phyloP scores from a whole-genome alignment of 2,329 filamentous ascomycete genomes.

The Purpureocillium lavendulum region DNA sequence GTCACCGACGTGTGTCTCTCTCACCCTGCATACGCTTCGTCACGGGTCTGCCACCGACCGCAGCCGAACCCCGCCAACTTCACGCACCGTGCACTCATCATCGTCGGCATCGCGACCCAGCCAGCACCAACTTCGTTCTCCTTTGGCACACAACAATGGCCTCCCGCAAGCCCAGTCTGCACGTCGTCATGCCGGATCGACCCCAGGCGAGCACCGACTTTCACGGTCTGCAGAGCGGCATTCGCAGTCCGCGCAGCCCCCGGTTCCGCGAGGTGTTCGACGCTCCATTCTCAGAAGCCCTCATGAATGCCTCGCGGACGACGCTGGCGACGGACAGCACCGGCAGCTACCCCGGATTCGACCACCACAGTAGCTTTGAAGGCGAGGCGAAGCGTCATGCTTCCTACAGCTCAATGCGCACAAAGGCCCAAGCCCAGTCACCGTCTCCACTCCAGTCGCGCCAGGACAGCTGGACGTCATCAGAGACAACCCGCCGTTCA shows the following conservation, averaged over 20 bases:
- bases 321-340: slow-evolving; percentile 17
- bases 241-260: slow-evolving; percentile 22
- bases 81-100: no score
- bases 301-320: slow-evolving; percentile 21
- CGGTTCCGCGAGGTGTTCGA: slow-evolving; percentile 29
- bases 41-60: neutral
- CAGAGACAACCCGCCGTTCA: slow-evolving; percentile 17
- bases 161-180: slow-evolving; percentile 15
- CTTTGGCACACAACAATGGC: slow-evolving; percentile 11
- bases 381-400: slow-evolving; percentile 10
- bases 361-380: slow-evolving; percentile 17
- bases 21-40: neutral
- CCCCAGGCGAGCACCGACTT: slow-evolving; percentile 5
- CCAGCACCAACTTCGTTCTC: no score
- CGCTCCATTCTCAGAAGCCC: slow-evolving; percentile 26
- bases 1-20: neutral
- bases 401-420: neutral
- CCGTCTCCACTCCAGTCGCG: slow-evolving; percentile 3
- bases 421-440: neutral
- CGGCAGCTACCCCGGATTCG: slow-evolving; percentile 14
- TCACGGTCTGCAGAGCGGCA: slow-evolving; percentile 11
- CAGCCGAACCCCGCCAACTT: neutral
- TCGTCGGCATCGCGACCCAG: no score
- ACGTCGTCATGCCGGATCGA: slow-evolving; percentile 5
- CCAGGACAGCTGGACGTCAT: slow-evolving; percentile 18